A percentile compares a stretch with the other conserved stretches of the same genome.
phyloP scores from a whole-genome alignment of 116 monocot genomes.

The Zostera marina region DNA sequence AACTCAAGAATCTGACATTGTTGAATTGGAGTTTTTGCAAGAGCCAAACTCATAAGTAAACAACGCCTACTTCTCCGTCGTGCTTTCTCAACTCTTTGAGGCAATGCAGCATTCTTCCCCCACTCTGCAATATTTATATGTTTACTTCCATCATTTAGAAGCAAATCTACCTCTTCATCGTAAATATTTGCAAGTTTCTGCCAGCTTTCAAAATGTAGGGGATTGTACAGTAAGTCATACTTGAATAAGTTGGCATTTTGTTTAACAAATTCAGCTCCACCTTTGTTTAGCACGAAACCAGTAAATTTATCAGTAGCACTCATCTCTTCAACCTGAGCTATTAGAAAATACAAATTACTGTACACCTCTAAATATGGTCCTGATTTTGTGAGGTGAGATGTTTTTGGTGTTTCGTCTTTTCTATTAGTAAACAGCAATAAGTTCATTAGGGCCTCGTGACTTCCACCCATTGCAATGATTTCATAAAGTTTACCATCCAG shows the following conservation, averaged over 20 bases:
- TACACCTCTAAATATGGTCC: conserved; percentile 81
- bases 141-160: conserved; percentile 97
- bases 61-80: conserved; percentile 80
- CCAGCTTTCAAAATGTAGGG: conserved; percentile 94
- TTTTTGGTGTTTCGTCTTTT: conserved; percentile 19
- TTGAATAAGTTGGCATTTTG: conserved; percentile 84
- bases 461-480: conserved; percentile 30
- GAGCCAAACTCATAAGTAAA: conserved; percentile 76
- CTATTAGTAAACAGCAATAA: conserved; percentile 34
- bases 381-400: conserved; percentile 16
- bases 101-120: conserved; percentile 51
- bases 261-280: conserved; percentile 90
- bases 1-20: conserved; percentile 86
- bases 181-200: conserved; percentile 98
- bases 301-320: conserved; percentile 91
- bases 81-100: conserved; percentile 76
- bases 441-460: conserved; percentile 33
- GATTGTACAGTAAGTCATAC: conserved; percentile 94
- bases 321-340: conserved; percentile 83
- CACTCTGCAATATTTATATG: conserved; percentile 73
- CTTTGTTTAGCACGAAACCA: conserved; percentile 92
- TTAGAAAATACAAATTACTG: conserved; percentile 76
- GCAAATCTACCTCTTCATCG: conserved; percentile 98
- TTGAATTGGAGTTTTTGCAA: conserved; percentile 50
- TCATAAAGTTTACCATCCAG: conserved; percentile 61